Conservation (phyloP, 306 rosid species). For the Amphicarpaea edgeworthii region DNA sequence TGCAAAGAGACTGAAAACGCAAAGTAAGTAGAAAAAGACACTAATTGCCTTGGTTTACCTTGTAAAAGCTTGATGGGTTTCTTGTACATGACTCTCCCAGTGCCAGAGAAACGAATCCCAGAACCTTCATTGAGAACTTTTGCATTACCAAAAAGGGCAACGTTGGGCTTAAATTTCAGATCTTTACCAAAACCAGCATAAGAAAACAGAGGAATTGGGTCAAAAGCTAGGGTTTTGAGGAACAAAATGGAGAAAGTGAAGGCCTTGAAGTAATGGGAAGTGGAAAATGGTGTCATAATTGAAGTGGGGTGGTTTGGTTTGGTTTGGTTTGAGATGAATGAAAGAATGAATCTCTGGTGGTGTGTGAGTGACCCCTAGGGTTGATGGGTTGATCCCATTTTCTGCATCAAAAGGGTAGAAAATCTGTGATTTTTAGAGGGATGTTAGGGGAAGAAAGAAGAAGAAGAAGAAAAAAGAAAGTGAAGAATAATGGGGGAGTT, state of each 20-base stretch:
- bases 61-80: slow-evolving; percentile 73
- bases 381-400: slow-evolving; percentile 50
- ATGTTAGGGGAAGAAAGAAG: slow-evolving; percentile 53
- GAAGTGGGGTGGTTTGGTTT: slow-evolving; percentile 47
- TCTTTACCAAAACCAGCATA: slow-evolving; percentile 65
- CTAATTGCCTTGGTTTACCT: slow-evolving; percentile 77
- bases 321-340: slow-evolving; percentile 48
- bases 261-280: slow-evolving; percentile 51
- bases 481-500: slow-evolving; percentile 50
- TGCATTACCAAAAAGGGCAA: slow-evolving; percentile 76
- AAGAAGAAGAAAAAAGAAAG: slow-evolving; percentile 66
- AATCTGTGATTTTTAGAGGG: slow-evolving; percentile 50
- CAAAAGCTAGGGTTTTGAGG: slow-evolving; percentile 57
- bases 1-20: slow-evolving; percentile 61
- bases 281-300: slow-evolving; percentile 63
- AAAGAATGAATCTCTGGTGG: slow-evolving; percentile 37
- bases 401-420: slow-evolving; percentile 50
- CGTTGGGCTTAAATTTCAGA: slow-evolving; percentile 60
- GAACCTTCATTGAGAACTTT: slow-evolving; percentile 60
- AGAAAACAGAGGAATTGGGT: slow-evolving; percentile 63
- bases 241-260: slow-evolving; percentile 52
- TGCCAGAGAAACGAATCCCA: slow-evolving; percentile 62
- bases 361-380: slow-evolving; percentile 45
- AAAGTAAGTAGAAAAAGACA: slow-evolving; percentile 78
- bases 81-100: slow-evolving; percentile 69